Base-by-base conservation (phyloP, 1,139 yeast genomes). In the Pichia sp. region DNA sequence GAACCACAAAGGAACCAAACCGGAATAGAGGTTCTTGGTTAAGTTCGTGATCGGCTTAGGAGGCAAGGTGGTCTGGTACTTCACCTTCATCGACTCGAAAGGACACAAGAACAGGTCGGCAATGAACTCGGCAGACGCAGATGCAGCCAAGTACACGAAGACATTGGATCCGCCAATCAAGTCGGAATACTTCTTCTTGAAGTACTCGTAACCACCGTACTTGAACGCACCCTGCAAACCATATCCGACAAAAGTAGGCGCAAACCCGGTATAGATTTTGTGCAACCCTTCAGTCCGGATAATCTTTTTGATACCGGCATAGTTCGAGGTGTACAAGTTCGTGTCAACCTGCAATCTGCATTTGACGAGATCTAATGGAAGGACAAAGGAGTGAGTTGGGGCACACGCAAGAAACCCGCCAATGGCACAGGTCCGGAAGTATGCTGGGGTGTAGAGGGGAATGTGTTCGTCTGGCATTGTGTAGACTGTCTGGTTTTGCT, bases 331-430 rank as follows among this genome's bases (percentile, higher is more conserved):
- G 74, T 90, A 90, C 36, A 90, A 74, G 5, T 74, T 57, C 2
- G 93, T 72, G 70, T 88, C 80, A 47, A 90, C 97, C 73, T 92
- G 97, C 64, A 95, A 78, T 69, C 97, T 85, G 74, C 95, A 87
- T 75, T 92, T 92, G 69, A 92, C 95, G 61, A 92, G 76, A 74
- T 92, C 98, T 59, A 92, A 78, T 4, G 98, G 98, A 6, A 97
- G 88, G 38, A 92, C 95, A 2, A 88, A 81, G 2, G 96, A 84
- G 72, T 92, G 98, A n/a, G 98, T 92, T 38, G 97, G 96, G 38
- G 97, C 97, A 77, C 98, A 92, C 3, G 98, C 97, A 60, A 84
- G 67, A 53, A 88, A 77, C 63, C 98, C 98, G 53, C 98, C 98
- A 44, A 89, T 58, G 10, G 95, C 85, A 72, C 97, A 92, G 48